phyloP scores from a whole-genome alignment of 371 early-diverging fungal species.

The Apophysomyces trapeziformis region DNA sequence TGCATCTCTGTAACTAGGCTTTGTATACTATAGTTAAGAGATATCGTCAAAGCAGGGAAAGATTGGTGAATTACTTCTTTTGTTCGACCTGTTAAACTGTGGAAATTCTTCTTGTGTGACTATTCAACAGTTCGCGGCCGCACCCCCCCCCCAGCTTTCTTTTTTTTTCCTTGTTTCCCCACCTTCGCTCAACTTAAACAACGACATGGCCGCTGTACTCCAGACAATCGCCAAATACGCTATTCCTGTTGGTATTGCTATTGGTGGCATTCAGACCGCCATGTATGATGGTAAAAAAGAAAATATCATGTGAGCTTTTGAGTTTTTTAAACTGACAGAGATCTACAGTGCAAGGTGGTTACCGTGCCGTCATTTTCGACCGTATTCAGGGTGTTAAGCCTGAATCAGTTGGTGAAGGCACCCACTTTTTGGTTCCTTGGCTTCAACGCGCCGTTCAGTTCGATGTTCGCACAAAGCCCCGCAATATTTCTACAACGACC shows the following conservation, averaged over 20 bases:
- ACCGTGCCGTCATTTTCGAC: conserved; percentile 97
- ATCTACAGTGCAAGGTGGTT: conserved; percentile 88
- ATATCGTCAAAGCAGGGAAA: too few relatives aligned
- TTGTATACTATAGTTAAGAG: too few relatives aligned
- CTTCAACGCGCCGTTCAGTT: conserved; percentile 77
- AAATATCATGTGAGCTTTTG: background rate
- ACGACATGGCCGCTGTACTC: conserved; percentile 48
- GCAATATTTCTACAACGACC: conserved; percentile 96
- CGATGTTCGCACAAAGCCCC: conserved; percentile 93
- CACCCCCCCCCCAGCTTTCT: too few relatives aligned
- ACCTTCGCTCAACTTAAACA: too few relatives aligned
- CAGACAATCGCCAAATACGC: conserved; percentile 67
- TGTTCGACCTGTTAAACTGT: too few relatives aligned
- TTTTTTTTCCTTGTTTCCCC: too few relatives aligned
- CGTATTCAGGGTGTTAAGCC: conserved; percentile 91
- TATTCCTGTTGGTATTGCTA: conserved; percentile 68
- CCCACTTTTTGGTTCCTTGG: conserved; percentile 97
- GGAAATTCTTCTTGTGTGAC: too few relatives aligned
- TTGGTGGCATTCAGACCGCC: conserved; percentile 75
- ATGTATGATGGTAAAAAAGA: conserved; percentile 89
- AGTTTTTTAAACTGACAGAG: background rate
- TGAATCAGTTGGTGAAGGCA: conserved; percentile 89
- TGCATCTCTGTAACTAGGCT: too few relatives aligned
- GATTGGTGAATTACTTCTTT: too few relatives aligned
- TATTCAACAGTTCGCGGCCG: too few relatives aligned